Conservation (phyloP, 179 eudicot genomes). For the Camellia oleifera region DNA sequence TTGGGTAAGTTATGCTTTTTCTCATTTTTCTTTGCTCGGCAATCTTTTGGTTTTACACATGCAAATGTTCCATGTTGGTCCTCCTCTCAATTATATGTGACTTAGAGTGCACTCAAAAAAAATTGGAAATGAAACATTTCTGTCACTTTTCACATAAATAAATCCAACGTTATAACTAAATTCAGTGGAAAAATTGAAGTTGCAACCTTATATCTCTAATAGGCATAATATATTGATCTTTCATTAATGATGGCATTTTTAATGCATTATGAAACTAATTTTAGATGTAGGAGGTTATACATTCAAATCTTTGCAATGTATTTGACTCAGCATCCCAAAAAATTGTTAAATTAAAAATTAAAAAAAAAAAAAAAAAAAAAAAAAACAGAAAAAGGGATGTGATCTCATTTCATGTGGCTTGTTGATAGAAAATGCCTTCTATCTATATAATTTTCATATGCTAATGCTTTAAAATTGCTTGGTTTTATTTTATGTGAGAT, state of each 20-base stretch:
- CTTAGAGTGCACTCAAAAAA: neutral
- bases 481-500: neutral
- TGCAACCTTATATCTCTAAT: neutral
- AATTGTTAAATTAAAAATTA: too few species aligned
- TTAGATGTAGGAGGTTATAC: neutral
- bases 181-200: neutral
- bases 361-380: neutral
- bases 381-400: neutral
- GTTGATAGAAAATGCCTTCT: neutral
- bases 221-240: neutral
- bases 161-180: neutral
- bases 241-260: neutral
- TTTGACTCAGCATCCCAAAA: neutral
- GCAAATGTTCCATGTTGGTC: neutral
- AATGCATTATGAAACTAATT: neutral
- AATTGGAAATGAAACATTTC: neutral
- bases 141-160: neutral
- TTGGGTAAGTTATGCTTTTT: slow-evolving; percentile 34
- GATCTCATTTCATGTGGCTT: neutral
- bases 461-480: neutral
- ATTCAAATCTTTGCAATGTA: neutral
- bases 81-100: neutral
- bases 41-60: neutral
- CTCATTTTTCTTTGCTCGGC: neutral
- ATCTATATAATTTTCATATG: neutral